These are phyloP conservation scores for Fomitopsis betulina DNA, from an alignment of 1,284 basidiomycete species.

Conservation along the genomic window DNA sequence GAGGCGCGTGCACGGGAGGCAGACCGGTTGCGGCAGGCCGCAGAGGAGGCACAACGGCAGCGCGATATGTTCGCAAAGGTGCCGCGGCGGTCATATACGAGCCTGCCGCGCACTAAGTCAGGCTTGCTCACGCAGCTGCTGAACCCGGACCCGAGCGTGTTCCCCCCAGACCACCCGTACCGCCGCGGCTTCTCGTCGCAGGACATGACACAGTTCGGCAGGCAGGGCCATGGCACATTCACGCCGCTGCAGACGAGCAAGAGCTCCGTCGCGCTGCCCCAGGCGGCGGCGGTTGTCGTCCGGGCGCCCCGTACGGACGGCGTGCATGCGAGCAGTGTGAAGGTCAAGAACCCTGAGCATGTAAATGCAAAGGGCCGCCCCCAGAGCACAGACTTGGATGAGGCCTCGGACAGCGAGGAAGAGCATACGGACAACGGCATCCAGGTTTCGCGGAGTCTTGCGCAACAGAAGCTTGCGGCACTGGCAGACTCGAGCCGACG, in stretches of 20 bases:
- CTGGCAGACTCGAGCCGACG: conserved; percentile 37
- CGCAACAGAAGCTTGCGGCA: conserved; percentile 55
- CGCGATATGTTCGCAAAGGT: conserved; percentile 76
- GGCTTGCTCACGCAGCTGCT: conserved; percentile 65
- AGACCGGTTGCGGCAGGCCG: conserved; percentile 37
- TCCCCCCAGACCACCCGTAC: conserved; percentile 58
- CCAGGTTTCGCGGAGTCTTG: conserved; percentile 56
- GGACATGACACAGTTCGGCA: conserved; percentile 36
- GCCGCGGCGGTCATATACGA: conserved; percentile 61
- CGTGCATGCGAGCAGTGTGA: conserved; percentile 3
- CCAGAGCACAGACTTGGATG: conserved; percentile 63
- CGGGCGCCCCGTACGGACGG: conserved; percentile 17
- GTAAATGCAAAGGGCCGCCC: conserved; percentile 67
- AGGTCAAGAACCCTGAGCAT: conserved; percentile 37
- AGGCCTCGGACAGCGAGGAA: conserved; percentile 56
- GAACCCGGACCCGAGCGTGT: conserved; percentile 60
- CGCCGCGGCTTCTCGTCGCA: conserved; percentile 42
- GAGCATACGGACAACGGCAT: conserved; percentile 42
- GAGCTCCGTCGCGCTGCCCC: conserved; percentile 59
- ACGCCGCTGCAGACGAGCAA: conserved; percentile 49
- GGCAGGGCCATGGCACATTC: conserved; percentile 8
- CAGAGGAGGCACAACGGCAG: conserved; percentile 63
- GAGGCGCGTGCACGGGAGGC: conserved; percentile 27
- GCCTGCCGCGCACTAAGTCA: conserved; percentile 47
- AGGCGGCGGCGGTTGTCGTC: conserved; percentile 54